Conservation (phyloP, 225 moss, liverwort and hornwort species). For the Anthoceros angustus region DNA sequence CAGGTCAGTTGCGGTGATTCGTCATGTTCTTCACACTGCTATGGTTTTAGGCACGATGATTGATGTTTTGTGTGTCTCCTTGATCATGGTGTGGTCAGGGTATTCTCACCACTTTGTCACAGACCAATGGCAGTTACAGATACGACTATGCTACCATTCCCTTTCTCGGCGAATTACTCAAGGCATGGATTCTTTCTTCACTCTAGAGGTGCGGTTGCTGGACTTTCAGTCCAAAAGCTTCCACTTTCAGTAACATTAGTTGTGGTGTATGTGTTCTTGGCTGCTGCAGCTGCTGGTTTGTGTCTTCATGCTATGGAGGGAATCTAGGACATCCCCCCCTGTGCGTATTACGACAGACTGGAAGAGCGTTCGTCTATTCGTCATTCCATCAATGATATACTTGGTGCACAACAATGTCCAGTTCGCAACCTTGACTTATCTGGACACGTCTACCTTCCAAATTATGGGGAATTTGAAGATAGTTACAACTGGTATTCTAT, state of each 20-base stretch:
- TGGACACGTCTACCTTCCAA: constrained; percentile 90
- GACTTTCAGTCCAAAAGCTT: background rate
- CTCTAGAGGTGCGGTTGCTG: background rate
- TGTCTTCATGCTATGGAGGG: constrained; percentile 57
- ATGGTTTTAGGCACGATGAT: background rate
- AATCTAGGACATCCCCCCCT: constrained; percentile 26
- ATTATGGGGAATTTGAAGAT: constrained; percentile 93
- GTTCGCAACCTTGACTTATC: constrained; percentile 69
- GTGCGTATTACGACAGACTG: constrained; percentile 36
- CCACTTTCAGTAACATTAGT: background rate
- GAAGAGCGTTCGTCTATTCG: constrained; percentile 50
- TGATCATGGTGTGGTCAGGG: constrained; percentile 29
- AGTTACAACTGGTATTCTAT: constrained; percentile 75
- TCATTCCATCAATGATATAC: constrained; percentile 77
- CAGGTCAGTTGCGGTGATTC: constrained; percentile 23
- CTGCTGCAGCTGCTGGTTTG: constrained; percentile 50
- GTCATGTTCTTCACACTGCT: background rate
- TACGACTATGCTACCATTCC: constrained; percentile 86
- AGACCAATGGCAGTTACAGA: constrained; percentile 43
- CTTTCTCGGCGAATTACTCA: constrained; percentile 59
- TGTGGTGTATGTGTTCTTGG: background rate
- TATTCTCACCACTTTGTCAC: constrained; percentile 72
- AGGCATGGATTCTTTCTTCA: constrained; percentile 21
- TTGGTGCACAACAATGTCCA: constrained; percentile 79
- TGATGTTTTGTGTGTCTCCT: background rate